A percentile compares a stretch with the other conserved stretches of the same genome.
Evolutionary conservation across 148 eudicot genomes (phyloP).

Genomic region (Euryodendron excelsum): DNA sequence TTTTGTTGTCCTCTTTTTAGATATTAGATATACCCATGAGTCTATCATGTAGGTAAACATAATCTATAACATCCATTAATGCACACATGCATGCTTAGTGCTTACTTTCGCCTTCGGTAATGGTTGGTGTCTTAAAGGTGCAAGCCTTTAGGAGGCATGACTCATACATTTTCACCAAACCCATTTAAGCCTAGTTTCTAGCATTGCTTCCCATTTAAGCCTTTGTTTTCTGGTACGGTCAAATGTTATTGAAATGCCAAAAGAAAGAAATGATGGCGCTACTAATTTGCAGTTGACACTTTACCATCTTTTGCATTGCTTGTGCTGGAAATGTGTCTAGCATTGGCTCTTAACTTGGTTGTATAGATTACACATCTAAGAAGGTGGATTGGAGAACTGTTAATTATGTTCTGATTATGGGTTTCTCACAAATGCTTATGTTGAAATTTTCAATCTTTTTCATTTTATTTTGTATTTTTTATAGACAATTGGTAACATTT

Average conservation of each 20-base stretch:
- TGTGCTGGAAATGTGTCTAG: neutral
- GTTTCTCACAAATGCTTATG: neutral
- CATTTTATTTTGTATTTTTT: neutral
- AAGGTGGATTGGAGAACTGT: neutral
- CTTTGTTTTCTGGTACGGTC: neutral
- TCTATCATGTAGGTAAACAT: too few relatives aligned
- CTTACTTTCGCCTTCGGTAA: neutral
- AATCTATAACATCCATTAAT: too few relatives aligned
- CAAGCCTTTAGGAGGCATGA: neutral
- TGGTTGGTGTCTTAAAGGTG: neutral
- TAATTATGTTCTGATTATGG: neutral
- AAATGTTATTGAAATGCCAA: neutral
- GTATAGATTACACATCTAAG: neutral
- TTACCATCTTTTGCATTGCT: neutral
- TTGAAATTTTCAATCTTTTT: neutral
- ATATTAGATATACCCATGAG: too few relatives aligned
- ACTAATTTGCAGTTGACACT: neutral
- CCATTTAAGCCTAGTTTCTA: neutral
- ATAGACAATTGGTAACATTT: neutral
- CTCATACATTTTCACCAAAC: neutral
- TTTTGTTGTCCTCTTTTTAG: too few relatives aligned
- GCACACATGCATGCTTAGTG: too few relatives aligned
- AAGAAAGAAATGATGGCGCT: neutral
- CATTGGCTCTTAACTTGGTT: neutral
- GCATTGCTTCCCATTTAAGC: neutral